A percentile compares a stretch with the other conserved stretches of the same genome.
Evolutionary conservation across 352 stramenopile species (phyloP).

Genomic region (Globisporangium paddicum): DNA sequence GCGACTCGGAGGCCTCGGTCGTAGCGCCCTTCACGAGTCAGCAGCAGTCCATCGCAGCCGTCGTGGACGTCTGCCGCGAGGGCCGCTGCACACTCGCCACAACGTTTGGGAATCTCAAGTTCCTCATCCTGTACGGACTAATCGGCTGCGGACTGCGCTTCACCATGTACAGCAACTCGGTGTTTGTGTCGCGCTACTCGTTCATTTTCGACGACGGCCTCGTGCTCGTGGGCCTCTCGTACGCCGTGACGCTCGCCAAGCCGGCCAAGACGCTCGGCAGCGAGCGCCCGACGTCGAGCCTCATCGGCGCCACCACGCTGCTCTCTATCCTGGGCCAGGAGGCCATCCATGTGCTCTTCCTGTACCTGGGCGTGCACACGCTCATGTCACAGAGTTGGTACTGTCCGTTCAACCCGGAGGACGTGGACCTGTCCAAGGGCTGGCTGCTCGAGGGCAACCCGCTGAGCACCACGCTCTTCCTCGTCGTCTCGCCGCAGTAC

Average conservation of each 20-base stretch:
- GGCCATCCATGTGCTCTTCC: conserved; percentile 44
- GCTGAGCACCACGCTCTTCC: conserved; percentile 25
- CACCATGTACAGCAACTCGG: conserved; percentile 59
- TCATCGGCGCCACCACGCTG: conserved; percentile 48
- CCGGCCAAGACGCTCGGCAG: conserved; percentile 36
- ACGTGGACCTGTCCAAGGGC: conserved; percentile 28
- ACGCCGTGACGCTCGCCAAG: conserved; percentile 62
- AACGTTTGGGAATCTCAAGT: conserved; percentile 84
- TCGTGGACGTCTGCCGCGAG: conserved; percentile 83
- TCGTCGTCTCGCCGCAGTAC: conserved; percentile 20
- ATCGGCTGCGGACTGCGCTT: conserved; percentile 61
- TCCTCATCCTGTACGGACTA: conserved; percentile 87
- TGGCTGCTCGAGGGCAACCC: conserved; percentile 31
- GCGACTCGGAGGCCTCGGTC: conserved; percentile 65
- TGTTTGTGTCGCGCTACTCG: conserved; percentile 69
- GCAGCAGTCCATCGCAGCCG: conserved; percentile 68
- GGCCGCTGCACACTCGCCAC: conserved; percentile 83
- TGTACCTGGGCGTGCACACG: conserved; percentile 21
- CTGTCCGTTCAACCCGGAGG: conserved; percentile 31
- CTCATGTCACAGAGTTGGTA: conserved; percentile 28
- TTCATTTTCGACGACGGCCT: conserved; percentile 73
- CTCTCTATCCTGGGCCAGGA: conserved; percentile 36
- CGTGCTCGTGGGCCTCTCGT: conserved; percentile 59
- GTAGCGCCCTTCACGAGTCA: conserved; percentile 85
- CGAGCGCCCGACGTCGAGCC: conserved; percentile 43